phyloP scores from a whole-genome alignment of 1,284 basidiomycete species.

The Pisolithus thermaeus region DNA sequence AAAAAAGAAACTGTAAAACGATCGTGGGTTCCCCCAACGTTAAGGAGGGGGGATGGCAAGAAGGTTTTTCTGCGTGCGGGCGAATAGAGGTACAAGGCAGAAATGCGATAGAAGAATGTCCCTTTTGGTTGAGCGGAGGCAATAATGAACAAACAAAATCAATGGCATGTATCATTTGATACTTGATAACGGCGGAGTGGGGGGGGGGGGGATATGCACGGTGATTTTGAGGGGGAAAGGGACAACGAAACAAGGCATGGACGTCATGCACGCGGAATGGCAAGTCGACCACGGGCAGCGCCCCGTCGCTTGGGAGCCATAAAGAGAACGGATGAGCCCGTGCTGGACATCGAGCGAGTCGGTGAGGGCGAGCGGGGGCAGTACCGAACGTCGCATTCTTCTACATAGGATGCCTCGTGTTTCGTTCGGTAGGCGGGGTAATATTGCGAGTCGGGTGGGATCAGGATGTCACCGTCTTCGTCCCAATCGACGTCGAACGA shows the following conservation, averaged over 20 bases:
- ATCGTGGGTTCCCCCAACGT: background rate
- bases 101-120: background rate
- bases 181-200: background rate
- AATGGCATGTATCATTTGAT: background rate
- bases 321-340: conserved; percentile 25
- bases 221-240: conserved; percentile 3
- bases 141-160: background rate
- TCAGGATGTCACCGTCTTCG: conserved; percentile 18
- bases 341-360: conserved; percentile 20
- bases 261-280: conserved; percentile 11
- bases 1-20: background rate
- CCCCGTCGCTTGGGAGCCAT: conserved; percentile 22
- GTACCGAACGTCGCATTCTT: conserved; percentile 4
- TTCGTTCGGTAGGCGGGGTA: conserved; percentile 12
- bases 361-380: conserved; percentile 17
- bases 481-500: conserved; percentile 24
- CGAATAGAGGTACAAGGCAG: background rate
- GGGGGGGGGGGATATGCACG: background rate
- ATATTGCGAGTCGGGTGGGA: conserved; percentile 19
- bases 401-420: background rate
- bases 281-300: conserved; percentile 13
- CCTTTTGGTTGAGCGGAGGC: background rate
- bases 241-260: background rate
- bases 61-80: background rate
- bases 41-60: background rate